Evolutionary conservation across 768 basidiomycete species (phyloP), one percentile per base, ranked within the genome.

Genomic region (Auricularia sp.): DNA sequence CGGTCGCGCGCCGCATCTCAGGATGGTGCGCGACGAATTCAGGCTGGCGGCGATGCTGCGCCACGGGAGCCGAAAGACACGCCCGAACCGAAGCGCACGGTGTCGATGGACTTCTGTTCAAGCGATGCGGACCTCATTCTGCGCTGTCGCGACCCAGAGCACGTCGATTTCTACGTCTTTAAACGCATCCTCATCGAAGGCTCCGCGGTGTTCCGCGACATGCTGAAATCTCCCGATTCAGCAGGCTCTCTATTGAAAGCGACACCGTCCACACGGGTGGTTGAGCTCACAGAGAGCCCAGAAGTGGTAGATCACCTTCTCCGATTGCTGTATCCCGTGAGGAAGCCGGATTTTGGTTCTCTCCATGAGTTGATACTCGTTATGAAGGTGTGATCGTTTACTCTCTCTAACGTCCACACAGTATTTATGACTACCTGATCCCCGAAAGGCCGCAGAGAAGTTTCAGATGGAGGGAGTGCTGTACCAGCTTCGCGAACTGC

Each of bases 181-280:
- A 78, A 79, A 66, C 82, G 80, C 72, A 80, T 90, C 66, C 81
- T 91, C 61, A 75, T 82, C 11, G 77, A 79, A 3, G 85, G 86
- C 1, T 90, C 89, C 4, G 79, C 84, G 2, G 86, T 90, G 75
- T 91, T 90, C 73, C 71, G 74, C 62, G 82, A 86, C 64, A 84
- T 89, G 85, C 86, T 90, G 70, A 73, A 82, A 24, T 75, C 89
- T 18, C 86, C 88, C 3, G 87, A 88, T 67, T 75, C 79, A 11
- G 66, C 68, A 51, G 56, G 73, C 65, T 42, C 66, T 68, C 16
- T 71, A 73, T 33, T 6, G 10, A 16, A 51, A 18, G 47, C 47
- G 47, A 51, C 8, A 5, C 5, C 47, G 11, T 18, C 47, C 18
- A 18, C 18, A 18, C 83, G 84, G 10, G 68, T 82, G 61, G 78